phyloP scores from a whole-genome alignment of 2,329 filamentous ascomycete genomes.

The Alternaria ethzedia region DNA sequence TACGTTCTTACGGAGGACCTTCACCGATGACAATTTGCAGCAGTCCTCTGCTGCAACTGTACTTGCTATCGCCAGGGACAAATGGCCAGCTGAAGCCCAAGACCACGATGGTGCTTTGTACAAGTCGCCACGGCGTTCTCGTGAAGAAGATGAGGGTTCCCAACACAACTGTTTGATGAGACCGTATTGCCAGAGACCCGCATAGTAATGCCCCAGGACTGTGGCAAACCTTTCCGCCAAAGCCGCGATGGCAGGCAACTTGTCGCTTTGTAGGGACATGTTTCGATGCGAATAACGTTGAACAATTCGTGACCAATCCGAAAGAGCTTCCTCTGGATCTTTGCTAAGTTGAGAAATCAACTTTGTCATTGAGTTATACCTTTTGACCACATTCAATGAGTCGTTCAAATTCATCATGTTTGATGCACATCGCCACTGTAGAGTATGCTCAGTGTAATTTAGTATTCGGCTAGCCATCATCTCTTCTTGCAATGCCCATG shows the following conservation, averaged over 20 bases:
- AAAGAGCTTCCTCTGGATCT: background rate
- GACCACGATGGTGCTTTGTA: background rate
- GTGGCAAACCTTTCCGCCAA: background rate
- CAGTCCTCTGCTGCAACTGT: no score
- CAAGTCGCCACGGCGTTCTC: no score
- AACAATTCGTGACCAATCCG: rapidly evolving
- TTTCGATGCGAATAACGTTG: background rate
- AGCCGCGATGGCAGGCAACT: background rate
- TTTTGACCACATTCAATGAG: background rate
- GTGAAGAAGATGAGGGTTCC: no score
- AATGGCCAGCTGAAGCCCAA: background rate
- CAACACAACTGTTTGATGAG: background rate
- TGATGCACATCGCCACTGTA: background rate
- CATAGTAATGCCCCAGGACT: background rate
- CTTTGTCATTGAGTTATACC: no score
- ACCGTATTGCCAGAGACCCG: background rate
- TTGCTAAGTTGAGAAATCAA: background rate
- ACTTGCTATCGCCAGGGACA: no score
- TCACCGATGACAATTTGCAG: background rate
- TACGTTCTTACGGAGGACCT: rapidly evolving
- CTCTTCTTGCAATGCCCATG: background rate
- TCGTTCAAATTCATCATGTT: rapidly evolving
- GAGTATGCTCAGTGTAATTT: background rate
- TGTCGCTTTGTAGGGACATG: background rate
- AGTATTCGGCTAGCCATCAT: background rate